These are phyloP conservation scores for Trametes punicea DNA, from an alignment of 768 basidiomycete genomes.

Conservation along the genomic window DNA sequence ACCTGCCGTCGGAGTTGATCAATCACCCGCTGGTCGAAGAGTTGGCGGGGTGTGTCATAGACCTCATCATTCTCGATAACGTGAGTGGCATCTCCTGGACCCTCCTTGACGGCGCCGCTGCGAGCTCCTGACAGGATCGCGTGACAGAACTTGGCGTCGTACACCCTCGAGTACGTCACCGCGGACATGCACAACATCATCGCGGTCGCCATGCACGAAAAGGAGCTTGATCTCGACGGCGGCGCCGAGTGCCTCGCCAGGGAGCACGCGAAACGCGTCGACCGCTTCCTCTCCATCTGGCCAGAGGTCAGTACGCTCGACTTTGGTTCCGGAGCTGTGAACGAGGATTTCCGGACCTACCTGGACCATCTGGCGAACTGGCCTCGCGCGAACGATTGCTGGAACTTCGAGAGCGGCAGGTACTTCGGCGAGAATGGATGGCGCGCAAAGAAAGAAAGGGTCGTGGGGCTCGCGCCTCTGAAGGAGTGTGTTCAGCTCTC, in stretches of 20 bases:
- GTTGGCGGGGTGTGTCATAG: constrained; percentile 23
- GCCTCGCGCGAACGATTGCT: constrained; percentile 24
- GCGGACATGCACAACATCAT: constrained; percentile 25
- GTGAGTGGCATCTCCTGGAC: constrained; percentile 36
- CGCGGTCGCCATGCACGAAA: constrained; percentile 24
- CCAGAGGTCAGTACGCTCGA: constrained; percentile 24
- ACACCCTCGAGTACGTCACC: background rate
- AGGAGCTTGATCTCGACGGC: constrained; percentile 7
- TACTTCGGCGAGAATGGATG: background rate
- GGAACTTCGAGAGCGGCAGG: constrained; percentile 29
- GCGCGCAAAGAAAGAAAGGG: background rate
- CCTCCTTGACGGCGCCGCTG: too few species aligned
- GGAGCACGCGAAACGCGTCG: background rate
- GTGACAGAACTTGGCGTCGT: background rate
- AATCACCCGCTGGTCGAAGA: constrained; percentile 50
- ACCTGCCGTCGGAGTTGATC: constrained; percentile 58
- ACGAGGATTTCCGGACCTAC: constrained; percentile 24
- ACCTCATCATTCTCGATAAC: constrained; percentile 37
- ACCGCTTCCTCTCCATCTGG: background rate
- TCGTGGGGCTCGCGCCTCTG: background rate
- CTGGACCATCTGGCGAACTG: constrained; percentile 27
- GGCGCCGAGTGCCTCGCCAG: constrained; percentile 17
- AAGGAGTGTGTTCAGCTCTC: too few species aligned
- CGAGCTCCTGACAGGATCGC: background rate
- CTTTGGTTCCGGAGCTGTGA: constrained; percentile 25